Percentiles rank a stretch among this genome's conserved stretches.
Conservation (phyloP, 192 early-diverging fungal genomes). For the Bifiguratus adelaidae region DNA sequence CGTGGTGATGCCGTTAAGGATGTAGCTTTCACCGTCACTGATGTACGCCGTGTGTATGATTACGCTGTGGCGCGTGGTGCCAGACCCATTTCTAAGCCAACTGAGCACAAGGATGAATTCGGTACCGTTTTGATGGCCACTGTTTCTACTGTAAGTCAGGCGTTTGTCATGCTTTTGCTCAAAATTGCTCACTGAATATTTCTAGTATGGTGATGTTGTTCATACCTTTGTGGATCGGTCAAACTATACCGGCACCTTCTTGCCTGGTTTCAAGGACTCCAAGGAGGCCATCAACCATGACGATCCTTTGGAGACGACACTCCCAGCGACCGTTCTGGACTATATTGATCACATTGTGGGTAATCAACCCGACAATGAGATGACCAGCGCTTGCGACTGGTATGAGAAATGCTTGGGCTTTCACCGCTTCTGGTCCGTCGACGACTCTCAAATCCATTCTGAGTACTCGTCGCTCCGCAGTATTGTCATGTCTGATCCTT, state of each 20-base stretch:
- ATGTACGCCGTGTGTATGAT: conserved; percentile 30
- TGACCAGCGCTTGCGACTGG: conserved; percentile 73
- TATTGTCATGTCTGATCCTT: conserved; percentile 91
- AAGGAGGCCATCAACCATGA: conserved; percentile 14
- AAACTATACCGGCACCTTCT: conserved; percentile 76
- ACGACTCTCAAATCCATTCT: conserved; percentile 92
- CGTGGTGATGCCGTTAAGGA: conserved; percentile 96
- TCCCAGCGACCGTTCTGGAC: conserved; percentile 56
- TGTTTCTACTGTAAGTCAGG: conserved; percentile 52
- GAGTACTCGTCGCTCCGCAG: conserved; percentile 91
- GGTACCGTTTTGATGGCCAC: conserved; percentile 91
- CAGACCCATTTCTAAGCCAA: conserved; percentile 62
- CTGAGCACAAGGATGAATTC: conserved; percentile 72
- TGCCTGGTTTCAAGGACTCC: conserved; percentile 61
- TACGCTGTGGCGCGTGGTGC: conserved; percentile 83
- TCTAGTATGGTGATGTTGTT: conserved; percentile 89
- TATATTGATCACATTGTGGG: conserved; percentile 92
- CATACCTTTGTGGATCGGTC: conserved; percentile 88
- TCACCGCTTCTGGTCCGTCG: conserved; percentile 98
- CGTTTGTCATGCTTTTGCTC: neutral
- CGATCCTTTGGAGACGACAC: conserved; percentile 44
- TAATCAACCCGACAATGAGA: conserved; percentile 89
- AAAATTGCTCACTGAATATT: neutral
- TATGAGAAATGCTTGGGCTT: conserved; percentile 92
- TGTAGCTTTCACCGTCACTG: conserved; percentile 87